Base-by-base conservation (phyloP, 306 rosid genomes). In the Cicer cuneatum region DNA sequence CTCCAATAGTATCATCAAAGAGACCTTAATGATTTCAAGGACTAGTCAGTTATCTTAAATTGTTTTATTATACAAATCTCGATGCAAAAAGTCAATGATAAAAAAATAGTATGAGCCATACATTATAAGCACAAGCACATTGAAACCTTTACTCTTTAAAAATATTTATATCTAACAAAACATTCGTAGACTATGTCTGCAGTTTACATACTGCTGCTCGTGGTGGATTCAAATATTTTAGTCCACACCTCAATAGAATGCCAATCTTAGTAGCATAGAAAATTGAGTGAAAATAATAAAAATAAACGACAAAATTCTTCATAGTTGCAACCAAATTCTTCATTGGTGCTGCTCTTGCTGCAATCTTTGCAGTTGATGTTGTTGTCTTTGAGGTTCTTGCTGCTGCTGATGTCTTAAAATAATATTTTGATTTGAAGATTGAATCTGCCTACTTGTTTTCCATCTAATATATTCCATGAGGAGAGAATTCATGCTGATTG, bases 401-500 rank as follows among this genome's bases (percentile, higher is more conserved):
- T 60, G 88, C 46, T 61, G 71, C 59, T 69, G 80, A 56, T 76
- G 13, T n/a, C 72, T 48, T 24, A 6, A 49, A 67, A 59, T 74
- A 33, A 71, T 19, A 15, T 83, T 71, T 58, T 76, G 85, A 74
- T 72, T 79, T 11, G 83, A 66, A 74, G 84, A 73, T 74, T 45
- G 86, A 47, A 81, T 59, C 60, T 85, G 86, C 81, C 89, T 79
- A 73, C 80, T 87, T 35, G 83, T 51, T 89, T 85, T 89, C 97
- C 97, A 91, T 73, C 83, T 83, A 51, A 86, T 70, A 77, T 80
- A 91, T 81, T 86, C 90, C 33, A 74, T 73, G 9, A 91, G 84
- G 47, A 91, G 84, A 63, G 90, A 75, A 66, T 86, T 91, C 71
- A 80, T 73, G 82, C 88, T 82, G 76, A 89, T 83, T 11, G 92